Evolutionary conservation across 1,284 basidiomycete species (phyloP).

Genomic region (Tilletia horrida): DNA sequence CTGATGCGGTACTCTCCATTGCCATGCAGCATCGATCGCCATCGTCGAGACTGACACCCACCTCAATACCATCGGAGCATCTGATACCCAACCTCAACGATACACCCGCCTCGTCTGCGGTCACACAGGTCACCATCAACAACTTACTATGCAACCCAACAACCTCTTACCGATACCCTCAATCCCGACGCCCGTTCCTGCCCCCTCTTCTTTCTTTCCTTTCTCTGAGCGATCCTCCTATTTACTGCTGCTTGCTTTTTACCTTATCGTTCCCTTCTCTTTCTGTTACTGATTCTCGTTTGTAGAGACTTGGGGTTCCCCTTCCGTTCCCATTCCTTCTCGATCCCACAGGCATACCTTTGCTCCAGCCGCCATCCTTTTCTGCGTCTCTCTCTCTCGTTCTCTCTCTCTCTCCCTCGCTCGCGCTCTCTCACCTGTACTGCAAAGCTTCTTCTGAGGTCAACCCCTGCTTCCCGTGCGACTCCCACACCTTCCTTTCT

Average conservation of each 20-base stretch:
- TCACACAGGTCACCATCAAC: no score
- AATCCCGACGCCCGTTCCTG: no score
- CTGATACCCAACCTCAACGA: neutral
- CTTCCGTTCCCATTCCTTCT: neutral
- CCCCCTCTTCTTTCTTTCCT: neutral
- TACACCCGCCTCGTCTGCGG: neutral
- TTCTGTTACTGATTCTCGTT: neutral
- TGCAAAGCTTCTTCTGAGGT: no score
- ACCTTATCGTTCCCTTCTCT: neutral
- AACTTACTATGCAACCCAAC: no score
- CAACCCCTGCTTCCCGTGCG: neutral
- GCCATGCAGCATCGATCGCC: slow-evolving; percentile 1
- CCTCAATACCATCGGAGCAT: neutral
- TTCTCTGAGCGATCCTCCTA: neutral
- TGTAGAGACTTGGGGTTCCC: no score
- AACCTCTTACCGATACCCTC: no score
- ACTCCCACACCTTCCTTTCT: neutral
- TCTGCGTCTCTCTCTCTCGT: neutral
- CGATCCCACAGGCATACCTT: neutral
- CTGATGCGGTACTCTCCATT: neutral
- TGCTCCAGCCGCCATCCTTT: no score
- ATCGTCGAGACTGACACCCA: slow-evolving; percentile 9
- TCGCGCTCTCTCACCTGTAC: neutral
- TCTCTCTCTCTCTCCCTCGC: neutral
- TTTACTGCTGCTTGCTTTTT: neutral